phyloP scores from a whole-genome alignment of 305 asterid species.

The Fraxinus latifolia region DNA sequence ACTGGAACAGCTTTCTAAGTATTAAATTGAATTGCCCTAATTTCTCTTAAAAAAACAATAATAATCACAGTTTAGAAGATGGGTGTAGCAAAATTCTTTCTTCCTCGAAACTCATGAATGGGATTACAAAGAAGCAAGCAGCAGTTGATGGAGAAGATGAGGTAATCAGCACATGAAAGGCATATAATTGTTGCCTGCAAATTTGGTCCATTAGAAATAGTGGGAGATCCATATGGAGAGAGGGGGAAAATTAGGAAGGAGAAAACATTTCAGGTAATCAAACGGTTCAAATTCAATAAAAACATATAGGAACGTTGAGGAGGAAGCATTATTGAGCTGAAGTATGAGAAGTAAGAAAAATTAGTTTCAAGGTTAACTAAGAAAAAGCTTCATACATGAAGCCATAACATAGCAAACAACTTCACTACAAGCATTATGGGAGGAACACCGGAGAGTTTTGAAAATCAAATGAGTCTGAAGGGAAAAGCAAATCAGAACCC shows the following conservation, averaged over 20 bases:
- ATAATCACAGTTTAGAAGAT: not conserved
- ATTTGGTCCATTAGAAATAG: not conserved
- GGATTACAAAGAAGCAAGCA: not conserved
- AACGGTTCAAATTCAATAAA: not conserved
- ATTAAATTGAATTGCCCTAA: not conserved
- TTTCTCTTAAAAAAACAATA: no score
- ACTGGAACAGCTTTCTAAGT: not conserved
- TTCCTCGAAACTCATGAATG: not conserved
- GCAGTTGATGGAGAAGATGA: not conserved
- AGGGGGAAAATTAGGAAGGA: not conserved
- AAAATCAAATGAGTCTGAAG: not conserved
- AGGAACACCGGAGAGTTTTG: not conserved
- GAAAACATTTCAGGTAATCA: not conserved
- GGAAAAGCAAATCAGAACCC: not conserved
- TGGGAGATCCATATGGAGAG: not conserved
- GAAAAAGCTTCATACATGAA: not conserved
- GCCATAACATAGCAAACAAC: not conserved
- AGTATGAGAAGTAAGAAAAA: not conserved
- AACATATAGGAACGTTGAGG: not conserved
- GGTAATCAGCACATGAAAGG: not conserved
- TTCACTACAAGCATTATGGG: not conserved
- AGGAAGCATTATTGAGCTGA: not conserved
- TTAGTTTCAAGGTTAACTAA: not conserved
- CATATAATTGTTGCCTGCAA: not conserved
- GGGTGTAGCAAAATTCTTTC: not conserved